Evolutionary conservation across 192 early-diverging fungal genomes (phyloP), one percentile per base, ranked within the genome.

Genomic region (Nowakowskiella sp.): DNA sequence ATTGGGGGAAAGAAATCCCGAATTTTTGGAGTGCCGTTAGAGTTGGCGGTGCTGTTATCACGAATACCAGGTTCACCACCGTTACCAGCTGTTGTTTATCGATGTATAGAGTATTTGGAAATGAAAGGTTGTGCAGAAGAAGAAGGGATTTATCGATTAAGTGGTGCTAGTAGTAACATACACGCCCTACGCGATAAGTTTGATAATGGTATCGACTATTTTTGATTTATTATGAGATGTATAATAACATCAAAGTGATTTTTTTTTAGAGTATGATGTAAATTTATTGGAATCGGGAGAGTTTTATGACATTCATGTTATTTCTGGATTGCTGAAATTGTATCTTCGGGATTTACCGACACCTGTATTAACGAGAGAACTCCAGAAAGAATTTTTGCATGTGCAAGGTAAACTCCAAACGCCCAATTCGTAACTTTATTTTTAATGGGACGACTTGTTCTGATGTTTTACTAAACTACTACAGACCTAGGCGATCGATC

Each of bases 21-120:
- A 39, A 39, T 96, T 3, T 98, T 98, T 83, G 92, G 91, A 1
- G 82, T 87, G 7, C 65, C 91, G 1, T 66, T 98, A 25, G 88
- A 92, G 53, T 74, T 78, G 22, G 87, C 85, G 0, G 78, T 96
- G 1, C 74, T 81, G 5, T 62, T 81, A 8, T 83, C 86, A 3
- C 66, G 74, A 22, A 70, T 92, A 21, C 74, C 76, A 25, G 91
- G 91, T 34, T 80, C 77, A 6, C 84, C 87, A 61, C 80, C 84
- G 26, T 71, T 97, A 16, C 95, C 95, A 19, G 84, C 91, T 2
- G 80, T 98, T 27, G 85, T 98, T 1, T 95, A 85, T 66, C 72
- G 95, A 16, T 95, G 93, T 56, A 92, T 98, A 47, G 93, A 98
- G 72, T 98, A 90, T 56, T 62, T 98, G 44, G 94, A 98, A 1